Evolutionary conservation across 441 rosid genomes (phyloP), one percentile per base, ranked within the genome.

Genomic region (Monsonia emarginata): DNA sequence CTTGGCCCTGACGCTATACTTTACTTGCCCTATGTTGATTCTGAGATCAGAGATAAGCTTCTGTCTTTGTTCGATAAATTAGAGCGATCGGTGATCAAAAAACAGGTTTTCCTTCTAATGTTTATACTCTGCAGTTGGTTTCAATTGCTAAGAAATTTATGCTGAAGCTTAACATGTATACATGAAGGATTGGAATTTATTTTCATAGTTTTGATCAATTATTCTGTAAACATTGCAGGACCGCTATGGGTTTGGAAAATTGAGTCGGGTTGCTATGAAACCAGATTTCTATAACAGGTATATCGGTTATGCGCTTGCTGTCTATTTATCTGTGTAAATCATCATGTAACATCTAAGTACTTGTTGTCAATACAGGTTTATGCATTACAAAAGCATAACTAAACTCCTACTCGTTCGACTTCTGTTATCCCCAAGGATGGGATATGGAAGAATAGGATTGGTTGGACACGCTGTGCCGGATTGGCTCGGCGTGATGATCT

Each of bases 231-330:
- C 66, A 44, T 77, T 71, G 74, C 86, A 87, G 94, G 94, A 87
- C 68, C 75, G 58, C 64, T 83, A 85, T 73, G 95, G 95, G 64
- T 78, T 79, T 80, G 79, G 77, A 66, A 84, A 80, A 71, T 77
- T 88, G 74, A 82, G 82, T 69, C 88, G 86, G 72, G 82, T 78
- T 61, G 86, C 88, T 57, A 74, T 81, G 77, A 88, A 83, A 76
- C 75, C 76, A 75, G 91, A 88, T 68, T 88, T 84, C 73, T 72
- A 77, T 28, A 88, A 88, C 79, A 88, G 91, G 88, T 86, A 69
- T 48, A 4, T 34, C 11, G 27, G 22, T 36, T 48, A 27, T 27
- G 11, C 30, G 22, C 48, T 28, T 64, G 25, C 57, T 30, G 38
- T 8, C 54, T 66, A 14, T 21, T 52, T 36, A 19, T 0, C 40